These are phyloP conservation scores for Oryza glaberrima DNA, from an alignment of 176 grass and related monocot species.

Conservation along the genomic window DNA sequence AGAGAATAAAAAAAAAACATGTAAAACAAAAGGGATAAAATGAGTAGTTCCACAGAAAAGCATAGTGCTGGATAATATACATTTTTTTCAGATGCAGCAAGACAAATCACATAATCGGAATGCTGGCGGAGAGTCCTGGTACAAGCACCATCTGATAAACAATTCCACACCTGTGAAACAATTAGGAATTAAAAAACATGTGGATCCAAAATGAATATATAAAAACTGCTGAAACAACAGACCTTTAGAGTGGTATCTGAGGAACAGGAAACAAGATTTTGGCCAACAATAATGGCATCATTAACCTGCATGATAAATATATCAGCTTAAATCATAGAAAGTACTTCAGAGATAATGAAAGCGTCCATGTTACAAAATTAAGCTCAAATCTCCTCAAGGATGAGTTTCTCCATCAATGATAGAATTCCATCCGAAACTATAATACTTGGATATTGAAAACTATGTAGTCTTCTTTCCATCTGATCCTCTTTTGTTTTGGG, in stretches of 20 bases:
- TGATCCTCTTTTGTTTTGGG: neutral
- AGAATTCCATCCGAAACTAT: neutral
- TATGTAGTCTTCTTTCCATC: neutral
- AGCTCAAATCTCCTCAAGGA: conserved; percentile 10
- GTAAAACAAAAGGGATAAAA: conserved; percentile 27
- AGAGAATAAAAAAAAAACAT: conserved; percentile 36
- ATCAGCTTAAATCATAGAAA: conserved; percentile 17
- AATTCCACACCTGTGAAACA: conserved; percentile 84
- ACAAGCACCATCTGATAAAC: conserved; percentile 78
- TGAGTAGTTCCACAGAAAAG: conserved; percentile 21
- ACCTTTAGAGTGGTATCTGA: conserved; percentile 99
- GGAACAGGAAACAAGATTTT: conserved; percentile 95
- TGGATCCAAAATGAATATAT: neutral
- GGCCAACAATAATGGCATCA: conserved; percentile 83
- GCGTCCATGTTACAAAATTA: conserved; percentile 29
- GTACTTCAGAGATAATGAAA: neutral
- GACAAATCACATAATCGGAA: conserved; percentile 96
- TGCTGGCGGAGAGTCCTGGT: conserved; percentile 85
- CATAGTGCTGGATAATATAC: conserved; percentile 45
- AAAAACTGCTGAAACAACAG: conserved; percentile 28
- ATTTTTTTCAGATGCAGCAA: conserved; percentile 84
- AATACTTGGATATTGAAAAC: neutral
- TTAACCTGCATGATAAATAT: conserved; percentile 72
- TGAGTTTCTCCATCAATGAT: conserved; percentile 19
- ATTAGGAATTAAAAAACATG: conserved; percentile 19